Evolutionary conservation across 1,284 basidiomycete species (phyloP), one percentile per base, ranked within the genome.

Genomic region (Rhodotorula sp.): DNA sequence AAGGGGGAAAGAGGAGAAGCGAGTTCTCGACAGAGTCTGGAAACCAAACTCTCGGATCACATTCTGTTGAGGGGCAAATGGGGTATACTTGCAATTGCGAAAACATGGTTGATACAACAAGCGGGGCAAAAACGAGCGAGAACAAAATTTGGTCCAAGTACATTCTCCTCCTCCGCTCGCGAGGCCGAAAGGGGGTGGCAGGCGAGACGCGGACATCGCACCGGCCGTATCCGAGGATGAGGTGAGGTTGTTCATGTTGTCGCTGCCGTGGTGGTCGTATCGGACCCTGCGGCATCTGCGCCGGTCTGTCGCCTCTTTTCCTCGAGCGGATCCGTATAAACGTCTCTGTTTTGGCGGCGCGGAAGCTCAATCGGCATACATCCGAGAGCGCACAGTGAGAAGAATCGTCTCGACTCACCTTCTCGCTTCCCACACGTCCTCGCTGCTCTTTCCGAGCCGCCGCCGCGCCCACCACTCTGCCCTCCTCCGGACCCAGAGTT

Each of bases 401-500:
- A n/a, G n/a, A n/a, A n/a, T n/a, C n/a, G n/a, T n/a, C n/a, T n/a
- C n/a, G n/a, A n/a, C 85, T 76, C 79, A 93, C 93, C 83, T 86
- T 79, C 94, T 83, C 30, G 91, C 84, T 73, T 91, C 88, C 95
- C 95, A 99, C 5, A 99, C 88, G 79, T 94, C 91, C 82, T 99
- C 95, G 69, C 91, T 92, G 80, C 91, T 93, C 78, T 86, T 87
- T 17, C 82, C 75, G 18, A 91, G 79, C 61, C 93, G 82, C 61
- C 91, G 83, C 48, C 84, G 83, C 4, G 94, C 93, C 91, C 91
- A 95, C 90, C 90, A 93, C 79, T 96, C 92, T 0, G 95, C 95
- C 59, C 90, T 85, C 33, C 91, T 84, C 59, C 84, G 84, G 67
- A 98, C 88, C 93, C 93, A 99, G 14, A 86, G 86, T 65, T 91